phyloP scores from a whole-genome alignment of 1,284 basidiomycete genomes.

The Trichosporon sp. region DNA sequence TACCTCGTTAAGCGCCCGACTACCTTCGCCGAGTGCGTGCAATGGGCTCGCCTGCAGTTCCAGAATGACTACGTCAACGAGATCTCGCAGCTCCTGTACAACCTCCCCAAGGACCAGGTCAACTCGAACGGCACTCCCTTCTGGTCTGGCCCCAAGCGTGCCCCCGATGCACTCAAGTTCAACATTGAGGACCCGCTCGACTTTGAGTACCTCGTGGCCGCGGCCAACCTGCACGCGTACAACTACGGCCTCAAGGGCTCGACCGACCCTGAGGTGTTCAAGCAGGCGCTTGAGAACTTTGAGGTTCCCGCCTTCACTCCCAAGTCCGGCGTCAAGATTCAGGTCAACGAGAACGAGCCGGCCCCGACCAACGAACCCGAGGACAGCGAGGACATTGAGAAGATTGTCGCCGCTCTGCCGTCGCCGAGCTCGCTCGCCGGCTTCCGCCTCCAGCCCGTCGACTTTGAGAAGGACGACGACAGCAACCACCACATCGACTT shows the following conservation, averaged over 20 bases:
- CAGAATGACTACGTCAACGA: slow-evolving; percentile 93
- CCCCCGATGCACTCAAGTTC: slow-evolving; percentile 89
- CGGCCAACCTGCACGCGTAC: slow-evolving; percentile 94
- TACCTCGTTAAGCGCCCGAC: slow-evolving; percentile 92
- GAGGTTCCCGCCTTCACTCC: slow-evolving; percentile 92
- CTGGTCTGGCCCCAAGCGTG: slow-evolving; percentile 97
- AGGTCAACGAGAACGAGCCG: slow-evolving; percentile 88
- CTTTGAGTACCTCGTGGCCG: slow-evolving; percentile 85
- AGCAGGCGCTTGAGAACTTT: slow-evolving; percentile 80
- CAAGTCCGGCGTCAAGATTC: slow-evolving; percentile 88
- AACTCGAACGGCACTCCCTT: slow-evolving; percentile 91
- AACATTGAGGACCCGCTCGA: slow-evolving; percentile 81
- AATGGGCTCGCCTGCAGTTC: slow-evolving; percentile 95
- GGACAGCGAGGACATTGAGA: slow-evolving; percentile 63
- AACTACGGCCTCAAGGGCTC: slow-evolving; percentile 97
- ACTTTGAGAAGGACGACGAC: slow-evolving; percentile 99
- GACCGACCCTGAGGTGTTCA: slow-evolving; percentile 76
- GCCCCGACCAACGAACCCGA: slow-evolving; percentile 65
- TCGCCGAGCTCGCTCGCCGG: slow-evolving; percentile 87
- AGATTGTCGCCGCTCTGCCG: slow-evolving; percentile 72
- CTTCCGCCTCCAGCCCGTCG: slow-evolving; percentile 90
- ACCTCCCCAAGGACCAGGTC: slow-evolving; percentile 87
- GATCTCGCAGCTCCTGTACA: slow-evolving; percentile 90
- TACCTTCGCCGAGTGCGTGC: slow-evolving; percentile 95
- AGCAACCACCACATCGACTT: slow-evolving; percentile 98